Percentiles rank a stretch among this genome's conserved stretches.
phyloP scores from a whole-genome alignment of 2,329 filamentous ascomycete species.

The Alternaria ventricosa region DNA sequence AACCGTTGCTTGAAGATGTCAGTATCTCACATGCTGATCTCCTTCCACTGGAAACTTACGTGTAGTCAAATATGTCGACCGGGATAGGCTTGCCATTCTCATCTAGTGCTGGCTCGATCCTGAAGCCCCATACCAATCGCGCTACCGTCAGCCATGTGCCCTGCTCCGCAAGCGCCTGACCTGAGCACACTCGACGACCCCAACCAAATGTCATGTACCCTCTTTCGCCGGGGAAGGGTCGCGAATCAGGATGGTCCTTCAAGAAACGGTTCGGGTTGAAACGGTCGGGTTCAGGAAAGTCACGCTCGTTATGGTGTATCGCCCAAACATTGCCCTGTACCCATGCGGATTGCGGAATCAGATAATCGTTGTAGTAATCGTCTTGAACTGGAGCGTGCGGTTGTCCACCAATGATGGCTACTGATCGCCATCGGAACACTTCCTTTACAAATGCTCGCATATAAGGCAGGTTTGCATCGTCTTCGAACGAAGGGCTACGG shows the following conservation, averaged over 20 bases:
- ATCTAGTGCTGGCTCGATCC: constrained; percentile 54
- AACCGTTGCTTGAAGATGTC: constrained; percentile 54
- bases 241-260: constrained; percentile 35
- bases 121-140: constrained; percentile 64
- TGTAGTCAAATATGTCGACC: constrained; percentile 65
- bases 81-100: constrained; percentile 55
- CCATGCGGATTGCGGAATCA: constrained; percentile 50
- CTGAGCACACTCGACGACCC: constrained; percentile 64
- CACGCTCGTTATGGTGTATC: constrained; percentile 49
- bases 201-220: constrained; percentile 64
- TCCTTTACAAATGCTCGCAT: constrained; percentile 51
- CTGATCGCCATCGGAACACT: constrained; percentile 44
- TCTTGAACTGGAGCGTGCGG: constrained; percentile 45
- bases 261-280: constrained; percentile 45
- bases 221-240: constrained; percentile 50
- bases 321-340: constrained; percentile 52
- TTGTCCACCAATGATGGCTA: constrained; percentile 45
- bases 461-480: constrained; percentile 40
- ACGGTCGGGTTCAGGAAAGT: constrained; percentile 47
- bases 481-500: constrained; percentile 44
- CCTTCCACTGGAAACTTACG: constrained; percentile 43
- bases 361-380: constrained; percentile 47
- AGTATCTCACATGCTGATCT: not conserved
- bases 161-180: constrained; percentile 66
- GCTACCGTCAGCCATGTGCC: constrained; percentile 66